These are phyloP conservation scores for Malus sieversii DNA, from an alignment of 306 rosid genomes.

Conservation along the genomic window DNA sequence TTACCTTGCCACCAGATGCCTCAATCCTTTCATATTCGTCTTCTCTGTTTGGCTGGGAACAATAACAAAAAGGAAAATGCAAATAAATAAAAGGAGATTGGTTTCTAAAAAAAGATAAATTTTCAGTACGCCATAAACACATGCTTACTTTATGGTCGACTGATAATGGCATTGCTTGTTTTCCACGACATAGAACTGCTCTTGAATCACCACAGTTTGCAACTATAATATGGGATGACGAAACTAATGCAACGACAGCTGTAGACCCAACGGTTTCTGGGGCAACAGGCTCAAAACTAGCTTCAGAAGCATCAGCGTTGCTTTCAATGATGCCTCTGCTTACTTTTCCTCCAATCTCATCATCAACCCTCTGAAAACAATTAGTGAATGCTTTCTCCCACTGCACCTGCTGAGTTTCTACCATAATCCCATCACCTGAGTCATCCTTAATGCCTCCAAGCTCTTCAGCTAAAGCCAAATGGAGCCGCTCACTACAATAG, in stretches of 20 bases:
- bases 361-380: constrained; percentile 45
- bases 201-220: constrained; percentile 60
- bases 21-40: constrained; percentile 51
- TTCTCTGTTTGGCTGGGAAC: constrained; percentile 49
- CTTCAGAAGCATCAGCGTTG: constrained; percentile 12
- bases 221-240: constrained; percentile 51
- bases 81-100: background rate
- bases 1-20: constrained; percentile 53
- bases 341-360: constrained; percentile 43
- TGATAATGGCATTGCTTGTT: constrained; percentile 43
- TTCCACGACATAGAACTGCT: constrained; percentile 53
- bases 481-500: constrained; percentile 45
- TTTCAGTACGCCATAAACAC: background rate
- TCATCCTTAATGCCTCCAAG: constrained; percentile 20
- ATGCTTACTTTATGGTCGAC: constrained; percentile 47
- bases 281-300: constrained; percentile 31
- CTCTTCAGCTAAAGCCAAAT: constrained; percentile 47
- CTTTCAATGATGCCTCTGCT: constrained; percentile 6
- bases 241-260: constrained; percentile 45
- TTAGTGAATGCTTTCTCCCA: constrained; percentile 42
- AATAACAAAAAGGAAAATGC: background rate
- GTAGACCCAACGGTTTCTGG: constrained; percentile 62
- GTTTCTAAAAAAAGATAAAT: background rate
- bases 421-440: constrained; percentile 15
- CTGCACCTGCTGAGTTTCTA: constrained; percentile 23